Evolutionary conservation across 345 rosid species (phyloP), one percentile per base, ranked within the genome.

Genomic region (Hypericum androsaemum): DNA sequence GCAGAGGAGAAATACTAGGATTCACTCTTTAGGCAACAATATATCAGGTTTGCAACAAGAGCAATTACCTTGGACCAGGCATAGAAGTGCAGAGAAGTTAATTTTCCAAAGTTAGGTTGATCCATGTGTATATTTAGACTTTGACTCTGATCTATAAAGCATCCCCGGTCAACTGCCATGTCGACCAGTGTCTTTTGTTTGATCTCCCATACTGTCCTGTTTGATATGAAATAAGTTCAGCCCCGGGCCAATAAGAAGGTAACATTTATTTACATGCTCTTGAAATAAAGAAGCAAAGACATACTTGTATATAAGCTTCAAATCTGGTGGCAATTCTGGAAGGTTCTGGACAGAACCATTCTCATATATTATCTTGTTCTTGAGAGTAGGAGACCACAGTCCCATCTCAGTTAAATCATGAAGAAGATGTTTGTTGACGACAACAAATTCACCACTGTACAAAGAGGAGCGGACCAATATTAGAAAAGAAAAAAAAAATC

Each of bases 131-230:
- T 87, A 48, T 90, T 90, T 53, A 87, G 75, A 72, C 98, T 90
- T 62, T 90, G 98, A 49, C 98, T 90, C 71, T 87, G 98, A 62
- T 90, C 96, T 54, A 87, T 87, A 53, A 69, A 90, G 70, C 89
- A 82, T 39, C 98, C 98, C 63, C 95, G 88, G 71, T 86, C 88
- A 39, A 71, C 89, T 12, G 89, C 96, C 96, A 87, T 87, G 32
- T 87, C 96, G 7, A 89, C 97, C 64, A 89, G 43, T 0, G 81
- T 83, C 79, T 62, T 86, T 66, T 89, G 97, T 77, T 80, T 89
- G 75, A 86, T 89, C 79, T 89, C 97, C 97, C 97, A 89, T 7
- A 89, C 97, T 37, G 95, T 89, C 86, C 95, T 89, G 62, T 22
- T 22, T 22, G 32, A 1, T 22, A 22, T 22, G 32, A 22, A 22